Evolutionary conservation across 2,329 filamentous ascomycete species (phyloP), one percentile per base, ranked within the genome.

Genomic region (Aspergillus arachidicola): DNA sequence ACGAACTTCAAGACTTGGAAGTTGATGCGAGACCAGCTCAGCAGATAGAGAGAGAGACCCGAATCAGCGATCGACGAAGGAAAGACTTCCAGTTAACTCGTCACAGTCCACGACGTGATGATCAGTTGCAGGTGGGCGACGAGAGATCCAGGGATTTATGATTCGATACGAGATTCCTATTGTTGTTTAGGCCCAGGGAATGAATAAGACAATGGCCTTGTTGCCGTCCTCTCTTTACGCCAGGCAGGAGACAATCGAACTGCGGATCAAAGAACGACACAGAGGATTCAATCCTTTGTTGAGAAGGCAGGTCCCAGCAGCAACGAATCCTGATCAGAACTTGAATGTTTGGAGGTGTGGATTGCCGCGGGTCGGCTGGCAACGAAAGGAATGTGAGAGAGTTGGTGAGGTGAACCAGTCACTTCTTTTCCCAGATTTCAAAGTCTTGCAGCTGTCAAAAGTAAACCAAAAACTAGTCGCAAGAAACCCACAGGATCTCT

Each of bases 11-110:
- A 50, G 43, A 51, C n/a, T 57, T 45, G 51, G 28, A 65, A 61
- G 61, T 41, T 32, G 66, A 61, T 55, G 67, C 66, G 74, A 76
- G 75, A 68, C 75, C 74, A 69, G 75, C 75, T 76, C 73, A 64
- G 54, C 36, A 36, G 43, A 59, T 34, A 43, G 36, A 34, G 34
- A 16, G 34, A 50, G 38, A 57, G 30, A 34, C 48, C 34, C 64
- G 64, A 45, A 21, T 57, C 59, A 54, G 34, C 59, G 62, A 34
- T 57, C 21, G 7, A 57, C 54, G 21, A 46, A 30, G 50, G 34
- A 59, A 45, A 3, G 53, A 14, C 14, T 10, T 38, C 38, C 12
- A 41, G 51, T 36, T n/a, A 43, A 51, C 2, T 36, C 30, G 43
- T 51, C 9, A 59, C 23, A 54, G 30, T 6, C 32, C n/a, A 55